Conservation (phyloP, 2,329 filamentous ascomycete species). For the Albophoma yamanashiensis region DNA sequence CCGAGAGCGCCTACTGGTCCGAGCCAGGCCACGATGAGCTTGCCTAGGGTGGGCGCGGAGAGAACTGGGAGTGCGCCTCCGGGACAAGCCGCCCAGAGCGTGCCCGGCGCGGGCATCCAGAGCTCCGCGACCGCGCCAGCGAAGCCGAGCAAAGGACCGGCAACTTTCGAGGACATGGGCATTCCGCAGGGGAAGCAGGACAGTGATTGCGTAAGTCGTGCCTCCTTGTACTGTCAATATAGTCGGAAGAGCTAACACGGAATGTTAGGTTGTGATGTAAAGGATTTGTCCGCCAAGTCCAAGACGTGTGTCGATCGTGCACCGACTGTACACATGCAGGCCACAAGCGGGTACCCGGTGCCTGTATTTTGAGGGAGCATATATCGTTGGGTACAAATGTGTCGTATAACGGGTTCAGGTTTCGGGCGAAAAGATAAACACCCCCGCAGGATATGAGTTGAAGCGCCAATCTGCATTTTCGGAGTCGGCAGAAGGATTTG, state of each 20-base stretch:
- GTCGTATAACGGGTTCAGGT: not conserved
- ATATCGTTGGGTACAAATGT: not conserved
- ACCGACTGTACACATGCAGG: not conserved
- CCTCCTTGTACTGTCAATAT: not conserved
- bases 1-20: slow-evolving; percentile 10
- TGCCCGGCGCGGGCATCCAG: slow-evolving; percentile 15
- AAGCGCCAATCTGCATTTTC: not conserved
- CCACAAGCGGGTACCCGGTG: not conserved
- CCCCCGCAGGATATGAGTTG: not conserved
- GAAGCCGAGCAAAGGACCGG: slow-evolving; percentile 60
- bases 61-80: slow-evolving; percentile 28
- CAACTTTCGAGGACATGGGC: slow-evolving; percentile 98
- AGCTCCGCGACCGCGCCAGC: slow-evolving; percentile 19
- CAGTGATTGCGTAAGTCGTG: slow-evolving; percentile 71
- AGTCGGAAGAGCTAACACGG: not conserved
- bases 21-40: slow-evolving; percentile 7
- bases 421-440: not conserved
- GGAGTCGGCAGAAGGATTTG: not conserved
- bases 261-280: slow-evolving; percentile 16
- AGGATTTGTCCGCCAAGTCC: not conserved
- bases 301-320: not conserved
- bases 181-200: slow-evolving; percentile 76
- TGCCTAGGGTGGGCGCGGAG: slow-evolving; percentile 13
- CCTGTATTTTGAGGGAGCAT: not conserved
- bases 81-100: slow-evolving; percentile 10